A percentile compares a stretch with the other conserved stretches of the same genome.
These are phyloP conservation scores for Thalassiosira sp. DNA, from an alignment of 352 stramenopile species.

Conservation along the genomic window DNA sequence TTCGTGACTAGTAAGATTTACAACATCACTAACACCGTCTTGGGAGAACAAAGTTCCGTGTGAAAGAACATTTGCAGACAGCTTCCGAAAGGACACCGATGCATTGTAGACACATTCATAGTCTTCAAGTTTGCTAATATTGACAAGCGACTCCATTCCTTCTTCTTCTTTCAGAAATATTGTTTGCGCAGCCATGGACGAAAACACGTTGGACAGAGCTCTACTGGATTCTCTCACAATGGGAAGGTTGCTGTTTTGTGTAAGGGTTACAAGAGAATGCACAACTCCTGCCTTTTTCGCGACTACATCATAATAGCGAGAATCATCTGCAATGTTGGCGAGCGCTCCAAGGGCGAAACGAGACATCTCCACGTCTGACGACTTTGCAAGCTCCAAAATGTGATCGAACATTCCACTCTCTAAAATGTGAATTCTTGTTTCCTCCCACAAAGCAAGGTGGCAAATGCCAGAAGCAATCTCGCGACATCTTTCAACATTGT, in stretches of 20 bases:
- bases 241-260: conserved; percentile 21
- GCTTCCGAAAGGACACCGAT: conserved; percentile 88
- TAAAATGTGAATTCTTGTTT: conserved; percentile 86
- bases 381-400: conserved; percentile 62
- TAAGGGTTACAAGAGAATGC: conserved; percentile 77
- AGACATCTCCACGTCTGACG: conserved; percentile 88
- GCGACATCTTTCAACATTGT: conserved; percentile 87
- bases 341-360: conserved; percentile 89
- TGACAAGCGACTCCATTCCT: conserved; percentile 87
- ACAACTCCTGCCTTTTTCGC: conserved; percentile 86
- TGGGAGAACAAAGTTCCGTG: conserved; percentile 84
- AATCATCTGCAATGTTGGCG: conserved; percentile 90
- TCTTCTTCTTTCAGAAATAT: conserved; percentile 87
- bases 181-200: conserved; percentile 84
- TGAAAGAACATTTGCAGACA: conserved; percentile 83
- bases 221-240: conserved; percentile 87
- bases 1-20: conserved; percentile 79
- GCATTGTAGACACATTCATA: conserved; percentile 90
- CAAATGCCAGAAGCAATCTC: conserved; percentile 89
- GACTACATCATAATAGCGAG: conserved; percentile 85
- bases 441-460: conserved; percentile 84
- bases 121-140: conserved; percentile 87
- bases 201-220: conserved; percentile 89
- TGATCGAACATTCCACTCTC: conserved; percentile 87
- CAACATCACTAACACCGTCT: conserved; percentile 84